Conservation (phyloP, 2,329 filamentous ascomycete species). For the Aspergillus texensis region DNA sequence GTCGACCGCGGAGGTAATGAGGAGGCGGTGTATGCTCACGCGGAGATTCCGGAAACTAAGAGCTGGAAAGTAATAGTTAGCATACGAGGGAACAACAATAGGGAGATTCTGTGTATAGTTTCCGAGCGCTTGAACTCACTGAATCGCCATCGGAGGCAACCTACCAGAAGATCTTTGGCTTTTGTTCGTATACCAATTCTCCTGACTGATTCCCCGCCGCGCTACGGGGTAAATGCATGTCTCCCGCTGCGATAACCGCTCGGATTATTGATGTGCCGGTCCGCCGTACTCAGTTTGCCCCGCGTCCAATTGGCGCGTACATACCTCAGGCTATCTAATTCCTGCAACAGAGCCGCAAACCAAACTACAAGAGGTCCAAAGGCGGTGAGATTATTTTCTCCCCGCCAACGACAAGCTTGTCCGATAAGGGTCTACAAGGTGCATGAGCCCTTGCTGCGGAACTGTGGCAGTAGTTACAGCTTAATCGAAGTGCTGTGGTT, state of each 20-base stretch:
- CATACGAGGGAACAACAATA: conserved; percentile 7
- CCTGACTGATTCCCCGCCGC: conserved; percentile 19
- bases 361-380: conserved; percentile 10
- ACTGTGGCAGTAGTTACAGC: conserved; percentile 7
- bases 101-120: background rate
- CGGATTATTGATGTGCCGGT: conserved; percentile 27
- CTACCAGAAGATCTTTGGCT: background rate
- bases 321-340: background rate
- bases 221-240: conserved; percentile 9
- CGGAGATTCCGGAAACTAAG: conserved; percentile 16
- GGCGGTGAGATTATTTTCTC: conserved; percentile 17
- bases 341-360: background rate
- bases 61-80: background rate
- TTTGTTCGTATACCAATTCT: conserved; percentile 4
- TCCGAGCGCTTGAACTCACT: background rate
- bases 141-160: background rate
- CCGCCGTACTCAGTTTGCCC: conserved; percentile 15
- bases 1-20: conserved; percentile 4
- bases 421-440: conserved; percentile 20
- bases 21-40: conserved; percentile 24
- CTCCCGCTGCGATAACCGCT: conserved; percentile 15
- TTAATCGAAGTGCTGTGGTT: background rate
- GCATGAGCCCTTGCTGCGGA: conserved; percentile 18
- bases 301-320: conserved; percentile 22
- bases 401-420: conserved; percentile 16